Conservation (phyloP, 306 rosid genomes). For the Arachis hypogaea region DNA sequence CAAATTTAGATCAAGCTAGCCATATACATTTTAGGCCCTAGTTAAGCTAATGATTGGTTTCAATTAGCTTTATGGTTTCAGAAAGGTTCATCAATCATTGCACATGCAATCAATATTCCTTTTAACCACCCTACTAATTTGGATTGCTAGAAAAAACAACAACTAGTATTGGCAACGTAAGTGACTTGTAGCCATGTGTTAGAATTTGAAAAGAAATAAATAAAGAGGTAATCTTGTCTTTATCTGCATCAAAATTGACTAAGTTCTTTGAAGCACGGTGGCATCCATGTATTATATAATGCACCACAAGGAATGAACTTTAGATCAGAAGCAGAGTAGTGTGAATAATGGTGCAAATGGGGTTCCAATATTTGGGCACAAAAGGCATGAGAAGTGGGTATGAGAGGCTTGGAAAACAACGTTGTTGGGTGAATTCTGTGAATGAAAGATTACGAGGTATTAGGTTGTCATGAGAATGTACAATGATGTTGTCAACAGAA, state of each 20-base stretch:
- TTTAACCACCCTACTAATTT: constrained; percentile 48
- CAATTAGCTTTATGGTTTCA: background rate
- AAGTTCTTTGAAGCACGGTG: constrained; percentile 39
- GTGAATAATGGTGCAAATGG: constrained; percentile 37
- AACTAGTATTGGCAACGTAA: constrained; percentile 36
- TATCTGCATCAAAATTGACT: constrained; percentile 35
- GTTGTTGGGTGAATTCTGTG: constrained; percentile 59
- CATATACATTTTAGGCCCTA: constrained; percentile 52
- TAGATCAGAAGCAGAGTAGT: background rate
- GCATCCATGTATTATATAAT: constrained; percentile 49
- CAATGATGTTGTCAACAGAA: constrained; percentile 47
- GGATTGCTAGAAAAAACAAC: constrained; percentile 22
- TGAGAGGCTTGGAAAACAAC: constrained; percentile 51
- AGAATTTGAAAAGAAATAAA: constrained; percentile 7
- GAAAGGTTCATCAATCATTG: constrained; percentile 64
- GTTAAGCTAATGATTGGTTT: constrained; percentile 53
- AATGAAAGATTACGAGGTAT: constrained; percentile 61
- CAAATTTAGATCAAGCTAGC: constrained; percentile 35
- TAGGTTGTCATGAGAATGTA: constrained; percentile 55
- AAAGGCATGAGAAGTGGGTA: constrained; percentile 54
- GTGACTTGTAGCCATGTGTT: constrained; percentile 61
- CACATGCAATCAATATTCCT: constrained; percentile 85
- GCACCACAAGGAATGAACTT: constrained; percentile 13
- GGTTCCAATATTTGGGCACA: constrained; percentile 45
- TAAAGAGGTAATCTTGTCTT: constrained; percentile 42